A percentile compares a stretch with the other conserved stretches of the same genome.
These are phyloP conservation scores for Angomonas ambiguus DNA, from an alignment of 208 protist genomes.

Conservation along the genomic window DNA sequence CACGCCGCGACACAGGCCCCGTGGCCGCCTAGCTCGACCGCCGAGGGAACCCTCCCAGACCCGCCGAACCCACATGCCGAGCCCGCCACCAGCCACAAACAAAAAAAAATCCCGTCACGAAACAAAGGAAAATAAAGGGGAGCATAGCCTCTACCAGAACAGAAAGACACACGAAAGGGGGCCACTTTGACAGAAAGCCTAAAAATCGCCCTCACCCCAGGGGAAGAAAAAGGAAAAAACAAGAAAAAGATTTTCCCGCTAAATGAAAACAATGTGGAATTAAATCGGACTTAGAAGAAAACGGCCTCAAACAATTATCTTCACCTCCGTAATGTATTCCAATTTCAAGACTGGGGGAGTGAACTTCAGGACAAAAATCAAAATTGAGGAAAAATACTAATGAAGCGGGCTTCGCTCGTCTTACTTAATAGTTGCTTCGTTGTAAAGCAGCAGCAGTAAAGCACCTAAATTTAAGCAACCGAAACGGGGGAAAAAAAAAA, in stretches of 20 bases:
- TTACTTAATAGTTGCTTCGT: neutral
- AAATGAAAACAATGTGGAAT: no score
- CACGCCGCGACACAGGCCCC: no score
- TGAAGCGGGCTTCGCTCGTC: no score
- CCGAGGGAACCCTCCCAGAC: no score
- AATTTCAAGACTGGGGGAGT: conserved; percentile 8
- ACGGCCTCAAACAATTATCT: neutral
- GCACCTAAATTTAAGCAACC: neutral
- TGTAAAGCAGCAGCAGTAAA: neutral
- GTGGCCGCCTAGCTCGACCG: no score
- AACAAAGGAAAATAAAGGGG: neutral
- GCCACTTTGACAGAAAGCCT: neutral
- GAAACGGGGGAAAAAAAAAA: neutral
- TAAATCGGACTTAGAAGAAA: neutral
- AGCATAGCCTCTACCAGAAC: no score
- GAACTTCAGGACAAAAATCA: conserved; percentile 12
- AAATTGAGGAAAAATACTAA: conserved; percentile 15
- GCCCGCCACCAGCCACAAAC: no score
- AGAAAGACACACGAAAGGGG: neutral
- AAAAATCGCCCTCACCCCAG: neutral
- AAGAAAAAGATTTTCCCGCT: neutral
- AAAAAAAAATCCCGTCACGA: neutral
- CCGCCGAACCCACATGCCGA: no score
- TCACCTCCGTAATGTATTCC: no score
- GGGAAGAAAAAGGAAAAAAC: conserved; percentile 8